phyloP scores from a whole-genome alignment of 2,329 filamentous ascomycete species.

The Teratosphaeriaceae sp. region DNA sequence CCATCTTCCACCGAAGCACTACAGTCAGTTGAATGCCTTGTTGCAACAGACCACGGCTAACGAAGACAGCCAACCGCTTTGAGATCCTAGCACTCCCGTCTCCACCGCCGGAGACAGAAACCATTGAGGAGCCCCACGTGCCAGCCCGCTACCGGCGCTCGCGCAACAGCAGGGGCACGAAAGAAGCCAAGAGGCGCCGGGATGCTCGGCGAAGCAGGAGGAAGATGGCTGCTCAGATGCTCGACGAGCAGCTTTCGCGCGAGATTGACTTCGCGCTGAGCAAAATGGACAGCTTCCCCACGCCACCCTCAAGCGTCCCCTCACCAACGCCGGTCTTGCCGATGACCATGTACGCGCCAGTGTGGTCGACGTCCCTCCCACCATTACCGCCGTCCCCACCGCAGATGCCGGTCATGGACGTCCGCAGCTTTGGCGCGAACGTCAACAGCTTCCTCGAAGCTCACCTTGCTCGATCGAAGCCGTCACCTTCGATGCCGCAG shows the following conservation, averaged over 20 bases:
- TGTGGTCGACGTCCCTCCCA: constrained; percentile 3
- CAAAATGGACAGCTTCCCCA: constrained; percentile 12
- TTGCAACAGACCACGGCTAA: neutral
- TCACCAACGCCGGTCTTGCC: neutral
- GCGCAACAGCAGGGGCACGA: constrained; percentile 23
- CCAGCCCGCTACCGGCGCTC: constrained; percentile 15
- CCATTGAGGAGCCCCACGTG: constrained; percentile 6
- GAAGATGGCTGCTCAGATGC: constrained; percentile 21
- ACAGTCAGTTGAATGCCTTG: constrained; percentile 11
- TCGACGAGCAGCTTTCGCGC: constrained; percentile 25
- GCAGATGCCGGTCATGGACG: constrained; percentile 18
- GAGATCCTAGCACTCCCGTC: constrained; percentile 14
- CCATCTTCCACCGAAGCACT: constrained; percentile 16
- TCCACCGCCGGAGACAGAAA: constrained; percentile 1
- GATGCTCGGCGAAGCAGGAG: constrained; percentile 21
- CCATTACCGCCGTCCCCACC: constrained; percentile 15
- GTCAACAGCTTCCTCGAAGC: constrained; percentile 12
- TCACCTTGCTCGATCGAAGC: constrained; percentile 3
- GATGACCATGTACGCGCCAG: neutral
- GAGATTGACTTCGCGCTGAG: constrained; percentile 22
- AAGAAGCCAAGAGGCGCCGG: constrained; percentile 26
- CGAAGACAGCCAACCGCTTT: constrained; percentile 23
- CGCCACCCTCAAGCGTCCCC: constrained; percentile 5
- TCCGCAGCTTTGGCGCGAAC: constrained; percentile 14
- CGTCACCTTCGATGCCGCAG: constrained; percentile 10